phyloP scores from a whole-genome alignment of 306 rosid species.

The Prunus fruticosa region DNA sequence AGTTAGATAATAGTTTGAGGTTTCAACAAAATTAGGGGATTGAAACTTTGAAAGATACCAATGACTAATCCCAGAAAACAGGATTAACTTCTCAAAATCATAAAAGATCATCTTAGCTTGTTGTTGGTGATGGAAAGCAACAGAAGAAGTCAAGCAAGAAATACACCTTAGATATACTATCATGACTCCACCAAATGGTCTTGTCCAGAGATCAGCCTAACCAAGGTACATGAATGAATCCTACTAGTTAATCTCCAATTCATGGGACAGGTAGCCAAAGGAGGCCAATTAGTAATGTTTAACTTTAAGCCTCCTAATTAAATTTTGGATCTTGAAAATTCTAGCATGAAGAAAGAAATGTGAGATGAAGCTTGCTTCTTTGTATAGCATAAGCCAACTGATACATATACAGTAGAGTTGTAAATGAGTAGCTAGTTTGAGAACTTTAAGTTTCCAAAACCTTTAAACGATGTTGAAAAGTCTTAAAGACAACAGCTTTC shows the following conservation, averaged over 20 bases:
- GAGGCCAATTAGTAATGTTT: neutral
- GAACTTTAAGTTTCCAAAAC: neutral
- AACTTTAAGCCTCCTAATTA: neutral
- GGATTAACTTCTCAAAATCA: neutral
- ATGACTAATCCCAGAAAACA: neutral
- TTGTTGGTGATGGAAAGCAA: neutral
- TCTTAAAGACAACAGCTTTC: neutral
- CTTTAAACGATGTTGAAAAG: neutral
- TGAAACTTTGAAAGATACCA: no score
- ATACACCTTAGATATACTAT: neutral
- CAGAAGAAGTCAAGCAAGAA: neutral
- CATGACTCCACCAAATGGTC: neutral
- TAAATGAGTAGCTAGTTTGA: neutral
- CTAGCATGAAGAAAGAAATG: neutral
- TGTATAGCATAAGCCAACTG: neutral
- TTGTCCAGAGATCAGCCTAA: neutral
- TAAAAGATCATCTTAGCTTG: neutral
- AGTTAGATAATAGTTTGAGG: neutral
- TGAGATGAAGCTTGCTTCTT: neutral
- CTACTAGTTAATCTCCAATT: neutral
- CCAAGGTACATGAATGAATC: slow-evolving; percentile 1
- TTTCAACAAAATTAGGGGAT: neutral
- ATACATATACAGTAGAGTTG: neutral
- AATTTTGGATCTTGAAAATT: neutral
- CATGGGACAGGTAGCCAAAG: neutral